Percentiles rank a stretch among this genome's conserved stretches.
Conservation (phyloP, 1,284 basidiomycete species). For the Inonotus hispidus region DNA sequence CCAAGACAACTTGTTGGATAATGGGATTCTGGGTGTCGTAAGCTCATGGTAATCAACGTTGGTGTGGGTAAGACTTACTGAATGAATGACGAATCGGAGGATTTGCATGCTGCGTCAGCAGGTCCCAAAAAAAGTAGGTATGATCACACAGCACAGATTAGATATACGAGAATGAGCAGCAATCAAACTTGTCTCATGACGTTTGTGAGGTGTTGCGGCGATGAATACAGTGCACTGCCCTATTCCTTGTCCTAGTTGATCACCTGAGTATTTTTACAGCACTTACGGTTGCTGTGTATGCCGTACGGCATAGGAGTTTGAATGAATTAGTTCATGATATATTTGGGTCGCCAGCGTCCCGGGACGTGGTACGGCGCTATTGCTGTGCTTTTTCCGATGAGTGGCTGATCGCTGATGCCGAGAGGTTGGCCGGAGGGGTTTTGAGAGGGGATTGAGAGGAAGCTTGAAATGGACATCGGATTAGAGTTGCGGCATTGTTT, state of each 20-base stretch:
- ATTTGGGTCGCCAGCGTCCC: not conserved
- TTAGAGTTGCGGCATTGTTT: not conserved
- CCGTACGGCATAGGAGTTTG: not conserved
- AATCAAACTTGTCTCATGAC: not conserved
- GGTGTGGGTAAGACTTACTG: too few relatives aligned
- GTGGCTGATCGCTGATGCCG: not conserved
- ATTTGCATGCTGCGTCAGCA: too few relatives aligned
- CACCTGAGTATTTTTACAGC: not conserved
- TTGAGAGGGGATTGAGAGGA: not conserved
- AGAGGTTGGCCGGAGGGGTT: not conserved
- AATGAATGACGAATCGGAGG: too few relatives aligned
- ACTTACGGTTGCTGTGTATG: not conserved
- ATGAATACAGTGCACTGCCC: not conserved
- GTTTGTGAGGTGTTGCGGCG: not conserved
- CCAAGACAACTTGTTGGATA: too few relatives aligned
- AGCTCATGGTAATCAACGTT: too few relatives aligned
- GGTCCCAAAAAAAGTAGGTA: too few relatives aligned
- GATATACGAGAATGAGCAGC: not conserved
- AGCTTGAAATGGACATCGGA: not conserved
- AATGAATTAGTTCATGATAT: not conserved
- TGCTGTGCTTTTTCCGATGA: not conserved
- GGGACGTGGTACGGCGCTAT: not conserved
- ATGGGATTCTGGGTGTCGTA: too few relatives aligned
- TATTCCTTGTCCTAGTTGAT: not conserved
- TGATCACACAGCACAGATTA: not conserved